phyloP scores from a whole-genome alignment of 192 early-diverging fungal species.

The Nowakowskiella sp. region DNA sequence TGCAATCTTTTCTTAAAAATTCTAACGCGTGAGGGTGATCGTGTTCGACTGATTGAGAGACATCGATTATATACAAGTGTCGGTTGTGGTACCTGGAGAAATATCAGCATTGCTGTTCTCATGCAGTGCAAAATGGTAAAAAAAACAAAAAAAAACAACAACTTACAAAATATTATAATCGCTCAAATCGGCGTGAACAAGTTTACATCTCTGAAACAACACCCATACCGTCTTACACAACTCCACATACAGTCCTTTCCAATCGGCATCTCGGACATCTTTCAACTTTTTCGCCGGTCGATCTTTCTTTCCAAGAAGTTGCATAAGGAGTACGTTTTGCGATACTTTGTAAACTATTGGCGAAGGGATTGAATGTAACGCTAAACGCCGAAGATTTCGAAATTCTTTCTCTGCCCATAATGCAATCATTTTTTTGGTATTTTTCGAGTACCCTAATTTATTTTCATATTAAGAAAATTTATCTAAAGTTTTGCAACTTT shows the following conservation, averaged over 20 bases:
- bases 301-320: slow-evolving; percentile 80
- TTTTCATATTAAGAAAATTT: no score
- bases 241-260: slow-evolving; percentile 72
- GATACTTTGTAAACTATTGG: slow-evolving; percentile 80
- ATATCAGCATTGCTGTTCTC: background rate
- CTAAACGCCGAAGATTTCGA: slow-evolving; percentile 90
- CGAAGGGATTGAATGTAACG: slow-evolving; percentile 76
- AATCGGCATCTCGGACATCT: slow-evolving; percentile 68
- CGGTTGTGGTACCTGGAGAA: slow-evolving; percentile 62
- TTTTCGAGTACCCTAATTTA: slow-evolving; percentile 89
- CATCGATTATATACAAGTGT: slow-evolving; percentile 87
- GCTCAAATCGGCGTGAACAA: slow-evolving; percentile 97
- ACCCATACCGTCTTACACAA: slow-evolving; percentile 79
- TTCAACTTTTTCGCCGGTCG: slow-evolving; percentile 92
- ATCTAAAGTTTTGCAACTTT: no score
- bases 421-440: slow-evolving; percentile 97
- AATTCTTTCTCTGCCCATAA: slow-evolving; percentile 99
- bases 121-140: background rate
- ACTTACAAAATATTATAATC: slow-evolving; percentile 93
- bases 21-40: slow-evolving; percentile 95
- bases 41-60: slow-evolving; percentile 97
- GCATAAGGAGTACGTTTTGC: slow-evolving; percentile 95
- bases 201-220: slow-evolving; percentile 82
- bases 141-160: background rate
- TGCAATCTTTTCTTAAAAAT: slow-evolving; percentile 90